Evolutionary conservation across 768 basidiomycete genomes (phyloP).

Genomic region (Hydnomerulius pinastri): DNA sequence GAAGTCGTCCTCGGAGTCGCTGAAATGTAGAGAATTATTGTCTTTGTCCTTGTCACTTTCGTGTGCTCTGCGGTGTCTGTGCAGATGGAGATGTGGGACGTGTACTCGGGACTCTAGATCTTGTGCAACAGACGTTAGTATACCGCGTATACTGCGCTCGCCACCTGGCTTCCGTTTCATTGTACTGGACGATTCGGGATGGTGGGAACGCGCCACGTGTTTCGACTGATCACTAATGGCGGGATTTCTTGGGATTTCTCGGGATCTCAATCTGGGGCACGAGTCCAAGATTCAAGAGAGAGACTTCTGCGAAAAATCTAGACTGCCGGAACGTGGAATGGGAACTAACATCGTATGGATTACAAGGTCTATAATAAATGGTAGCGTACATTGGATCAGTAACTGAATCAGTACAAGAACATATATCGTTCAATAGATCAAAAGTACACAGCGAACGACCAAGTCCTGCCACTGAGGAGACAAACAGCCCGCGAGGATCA

Average conservation of each 20-base stretch:
- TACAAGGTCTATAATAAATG: background rate
- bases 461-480: too few species aligned
- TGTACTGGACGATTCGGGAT: background rate
- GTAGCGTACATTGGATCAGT: background rate
- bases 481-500: too few species aligned
- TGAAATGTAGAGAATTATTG: conserved; percentile 18
- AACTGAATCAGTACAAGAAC: background rate
- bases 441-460: too few species aligned
- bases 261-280: too few species aligned
- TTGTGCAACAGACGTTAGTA: background rate
- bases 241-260: too few species aligned
- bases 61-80: background rate
- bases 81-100: background rate
- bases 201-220: background rate
- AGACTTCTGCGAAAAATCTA: too few species aligned
- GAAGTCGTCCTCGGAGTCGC: conserved; percentile 13
- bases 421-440: too few species aligned
- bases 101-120: background rate
- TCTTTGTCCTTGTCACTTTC: conserved; percentile 8
- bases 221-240: too few species aligned
- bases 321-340: too few species aligned
- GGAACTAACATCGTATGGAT: too few species aligned
- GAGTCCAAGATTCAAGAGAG: too few species aligned
- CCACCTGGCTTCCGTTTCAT: background rate
- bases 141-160: background rate